Evolutionary conservation across 352 stramenopile genomes (phyloP).

Genomic region (Phytophthora vignae): DNA sequence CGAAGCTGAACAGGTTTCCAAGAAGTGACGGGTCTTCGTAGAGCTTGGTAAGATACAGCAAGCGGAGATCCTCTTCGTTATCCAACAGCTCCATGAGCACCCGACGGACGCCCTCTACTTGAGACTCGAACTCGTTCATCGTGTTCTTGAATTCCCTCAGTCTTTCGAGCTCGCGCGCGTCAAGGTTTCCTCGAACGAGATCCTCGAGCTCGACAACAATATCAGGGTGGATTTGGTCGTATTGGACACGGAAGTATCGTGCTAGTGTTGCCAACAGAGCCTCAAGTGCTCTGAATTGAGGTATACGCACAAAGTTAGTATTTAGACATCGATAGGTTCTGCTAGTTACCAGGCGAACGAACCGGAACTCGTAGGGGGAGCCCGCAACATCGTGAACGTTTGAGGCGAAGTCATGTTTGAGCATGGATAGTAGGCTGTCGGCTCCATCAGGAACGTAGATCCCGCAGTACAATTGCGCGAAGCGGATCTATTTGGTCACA

Average conservation of each 20-base stretch:
- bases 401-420: constrained; percentile 51
- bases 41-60: constrained; percentile 61
- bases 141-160: constrained; percentile 56
- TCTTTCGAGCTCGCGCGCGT: constrained; percentile 43
- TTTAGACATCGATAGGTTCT: not conserved
- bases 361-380: constrained; percentile 50
- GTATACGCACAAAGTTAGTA: not conserved
- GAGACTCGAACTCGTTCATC: constrained; percentile 58
- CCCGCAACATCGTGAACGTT: constrained; percentile 34
- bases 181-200: constrained; percentile 38
- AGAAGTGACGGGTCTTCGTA: constrained; percentile 46
- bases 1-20: constrained; percentile 47
- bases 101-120: constrained; percentile 51
- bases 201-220: constrained; percentile 44
- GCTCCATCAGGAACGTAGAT: constrained; percentile 42
- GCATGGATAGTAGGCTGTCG: constrained; percentile 35
- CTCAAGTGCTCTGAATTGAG: constrained; percentile 37
- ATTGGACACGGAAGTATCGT: constrained; percentile 46
- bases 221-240: constrained; percentile 31
- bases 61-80: constrained; percentile 52
- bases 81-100: constrained; percentile 55
- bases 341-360: not conserved
- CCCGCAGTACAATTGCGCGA: constrained; percentile 57
- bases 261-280: constrained; percentile 48
- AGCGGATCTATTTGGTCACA: constrained; percentile 42